Evolutionary conservation across 371 early-diverging fungal species (phyloP).

Genomic region (Phascolomyces articulosus): DNA sequence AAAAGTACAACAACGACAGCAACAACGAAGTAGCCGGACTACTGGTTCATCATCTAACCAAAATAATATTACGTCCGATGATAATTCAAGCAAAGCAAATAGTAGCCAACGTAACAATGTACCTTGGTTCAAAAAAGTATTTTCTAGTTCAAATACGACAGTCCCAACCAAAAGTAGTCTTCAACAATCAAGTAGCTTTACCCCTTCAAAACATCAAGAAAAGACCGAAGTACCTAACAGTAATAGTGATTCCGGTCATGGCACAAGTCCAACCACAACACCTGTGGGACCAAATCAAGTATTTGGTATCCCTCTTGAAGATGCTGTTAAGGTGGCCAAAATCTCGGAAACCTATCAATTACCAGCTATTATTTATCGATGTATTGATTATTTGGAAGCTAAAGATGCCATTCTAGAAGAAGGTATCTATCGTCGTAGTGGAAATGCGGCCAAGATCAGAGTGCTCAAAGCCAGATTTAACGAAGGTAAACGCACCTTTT

Average conservation of each 20-base stretch:
- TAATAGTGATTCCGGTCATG: background rate
- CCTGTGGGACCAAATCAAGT: constrained; percentile 47
- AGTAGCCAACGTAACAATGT: background rate
- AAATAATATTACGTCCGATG: background rate
- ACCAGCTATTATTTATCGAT: constrained; percentile 91
- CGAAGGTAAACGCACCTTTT: constrained; percentile 6
- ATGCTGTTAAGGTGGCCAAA: constrained; percentile 63
- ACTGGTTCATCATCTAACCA: background rate
- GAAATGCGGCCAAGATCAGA: constrained; percentile 61
- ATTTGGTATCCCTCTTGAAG: constrained; percentile 76
- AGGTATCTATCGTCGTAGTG: constrained; percentile 93
- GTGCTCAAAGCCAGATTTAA: constrained; percentile 82
- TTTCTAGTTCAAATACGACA: background rate
- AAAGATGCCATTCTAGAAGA: constrained; percentile 85
- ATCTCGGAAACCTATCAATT: constrained; percentile 77
- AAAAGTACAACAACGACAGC: background rate
- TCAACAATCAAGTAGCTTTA: background rate
- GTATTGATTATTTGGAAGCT: constrained; percentile 93
- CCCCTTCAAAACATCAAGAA: background rate
- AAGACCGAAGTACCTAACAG: background rate
- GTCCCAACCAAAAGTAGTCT: background rate
- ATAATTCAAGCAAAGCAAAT: background rate
- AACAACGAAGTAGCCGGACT: background rate
- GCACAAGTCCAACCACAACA: no score
- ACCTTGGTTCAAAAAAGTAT: background rate